Evolutionary conservation across 192 early-diverging fungal genomes (phyloP).

Genomic region (Gorgonomyces haynaldii): DNA sequence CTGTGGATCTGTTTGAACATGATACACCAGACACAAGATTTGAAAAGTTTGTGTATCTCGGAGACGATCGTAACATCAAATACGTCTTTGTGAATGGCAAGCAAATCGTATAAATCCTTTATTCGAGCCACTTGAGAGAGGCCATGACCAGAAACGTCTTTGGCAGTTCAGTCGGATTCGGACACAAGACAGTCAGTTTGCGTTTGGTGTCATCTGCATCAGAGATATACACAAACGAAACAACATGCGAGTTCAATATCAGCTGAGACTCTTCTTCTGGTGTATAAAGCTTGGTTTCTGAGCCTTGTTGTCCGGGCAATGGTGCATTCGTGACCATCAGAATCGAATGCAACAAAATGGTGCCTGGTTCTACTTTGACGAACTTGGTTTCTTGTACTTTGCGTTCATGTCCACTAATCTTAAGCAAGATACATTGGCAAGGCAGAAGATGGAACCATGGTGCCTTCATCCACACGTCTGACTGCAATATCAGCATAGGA

Average conservation of each 20-base stretch:
- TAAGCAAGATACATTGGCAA: no score
- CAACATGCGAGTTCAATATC: slow-evolving; percentile 53
- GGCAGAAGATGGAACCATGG: slow-evolving; percentile 77
- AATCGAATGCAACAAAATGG: slow-evolving; percentile 73
- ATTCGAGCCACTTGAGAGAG: slow-evolving; percentile 90
- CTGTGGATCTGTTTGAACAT: slow-evolving; percentile 57
- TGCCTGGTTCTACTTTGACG: slow-evolving; percentile 65
- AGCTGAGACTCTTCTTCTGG: slow-evolving; percentile 35
- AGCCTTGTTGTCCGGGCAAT: slow-evolving; percentile 30
- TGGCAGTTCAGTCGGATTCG: slow-evolving; percentile 77
- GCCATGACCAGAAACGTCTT: slow-evolving; percentile 74
- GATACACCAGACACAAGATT: slow-evolving; percentile 41
- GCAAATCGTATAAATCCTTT: slow-evolving; percentile 10
- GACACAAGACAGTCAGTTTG: slow-evolving; percentile 74
- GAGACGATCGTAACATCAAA: slow-evolving; percentile 75
- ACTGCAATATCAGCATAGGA: slow-evolving; percentile 67
- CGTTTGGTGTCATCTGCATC: slow-evolving; percentile 71
- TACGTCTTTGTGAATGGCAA: slow-evolving; percentile 73
- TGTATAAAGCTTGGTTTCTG: slow-evolving; percentile 24
- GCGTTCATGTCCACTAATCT: slow-evolving; percentile 69
- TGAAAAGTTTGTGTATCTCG: slow-evolving; percentile 86
- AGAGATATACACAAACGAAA: slow-evolving; percentile 79
- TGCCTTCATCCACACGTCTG: slow-evolving; percentile 65
- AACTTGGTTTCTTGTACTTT: slow-evolving; percentile 69
- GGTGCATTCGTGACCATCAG: slow-evolving; percentile 67